Conservation (phyloP, 139 green algal species). For the Closterium sp. region DNA sequence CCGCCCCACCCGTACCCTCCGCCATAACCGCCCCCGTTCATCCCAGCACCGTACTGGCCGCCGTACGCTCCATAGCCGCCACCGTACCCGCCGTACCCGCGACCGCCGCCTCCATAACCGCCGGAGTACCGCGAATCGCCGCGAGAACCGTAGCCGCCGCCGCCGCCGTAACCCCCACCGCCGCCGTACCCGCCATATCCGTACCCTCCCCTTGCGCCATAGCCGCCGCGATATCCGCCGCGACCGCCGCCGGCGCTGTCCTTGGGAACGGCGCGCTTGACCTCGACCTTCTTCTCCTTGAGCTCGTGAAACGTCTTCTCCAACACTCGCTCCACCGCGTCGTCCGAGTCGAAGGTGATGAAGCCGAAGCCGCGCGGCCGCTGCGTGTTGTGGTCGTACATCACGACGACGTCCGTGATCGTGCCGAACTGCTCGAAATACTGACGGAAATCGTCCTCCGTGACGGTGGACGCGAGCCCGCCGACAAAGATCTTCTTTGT, state of each 20-base stretch:
- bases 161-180: slow-evolving; percentile 13
- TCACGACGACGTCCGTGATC: slow-evolving; percentile 82
- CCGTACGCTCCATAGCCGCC: background rate
- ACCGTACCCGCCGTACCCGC: too few species aligned
- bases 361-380: slow-evolving; percentile 92
- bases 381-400: slow-evolving; percentile 92
- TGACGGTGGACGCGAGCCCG: slow-evolving; percentile 79
- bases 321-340: slow-evolving; percentile 75
- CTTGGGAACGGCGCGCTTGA: slow-evolving; percentile 28
- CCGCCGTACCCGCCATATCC: slow-evolving; percentile 15
- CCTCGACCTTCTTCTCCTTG: slow-evolving; percentile 75
- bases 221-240: background rate
- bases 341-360: slow-evolving; percentile 84
- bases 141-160: background rate
- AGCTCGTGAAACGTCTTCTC: slow-evolving; percentile 77
- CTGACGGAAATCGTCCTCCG: slow-evolving; percentile 64
- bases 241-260: background rate
- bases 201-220: background rate
- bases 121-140: too few species aligned
- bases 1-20: background rate
- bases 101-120: too few species aligned
- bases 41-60: background rate
- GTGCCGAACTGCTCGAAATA: slow-evolving; percentile 83
- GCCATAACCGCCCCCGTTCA: slow-evolving; percentile 1
- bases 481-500: slow-evolving; percentile 97